Evolutionary conservation across 164 flowering plant species (phyloP).

Genomic region (Vitis rotundifolia): DNA sequence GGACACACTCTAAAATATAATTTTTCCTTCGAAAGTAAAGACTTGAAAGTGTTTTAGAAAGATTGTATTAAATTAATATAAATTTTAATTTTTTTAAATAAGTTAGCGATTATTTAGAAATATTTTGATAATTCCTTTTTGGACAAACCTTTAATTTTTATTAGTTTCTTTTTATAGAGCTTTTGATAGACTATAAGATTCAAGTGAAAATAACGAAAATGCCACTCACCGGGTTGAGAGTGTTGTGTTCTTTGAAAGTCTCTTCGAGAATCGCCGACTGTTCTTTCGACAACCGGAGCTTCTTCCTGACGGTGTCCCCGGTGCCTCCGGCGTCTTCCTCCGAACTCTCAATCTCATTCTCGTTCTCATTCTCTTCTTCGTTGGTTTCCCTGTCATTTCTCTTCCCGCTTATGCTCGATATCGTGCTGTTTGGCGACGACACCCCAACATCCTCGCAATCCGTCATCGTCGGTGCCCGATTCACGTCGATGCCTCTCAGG

Average conservation of each 20-base stretch:
- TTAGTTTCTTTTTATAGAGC: too few species aligned
- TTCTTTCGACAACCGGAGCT: conserved; percentile 45
- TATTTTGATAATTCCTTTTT: too few species aligned
- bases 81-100: too few species aligned
- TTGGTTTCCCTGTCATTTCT: conserved; percentile 49
- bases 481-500: conserved; percentile 41
- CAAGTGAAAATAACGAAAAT: conserved; percentile 1
- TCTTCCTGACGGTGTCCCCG: conserved; percentile 42
- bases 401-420: conserved; percentile 67
- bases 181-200: too few species aligned
- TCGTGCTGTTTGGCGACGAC: conserved; percentile 80
- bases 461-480: conserved; percentile 23
- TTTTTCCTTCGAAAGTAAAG: too few species aligned
- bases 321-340: conserved; percentile 29
- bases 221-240: conserved; percentile 45
- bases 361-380: conserved; percentile 28
- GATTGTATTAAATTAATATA: too few species aligned
- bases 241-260: conserved; percentile 47
- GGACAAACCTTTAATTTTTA: too few species aligned
- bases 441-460: conserved; percentile 64
- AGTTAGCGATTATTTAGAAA: too few species aligned
- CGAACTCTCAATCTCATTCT: conserved; percentile 31
- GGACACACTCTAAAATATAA: too few species aligned
- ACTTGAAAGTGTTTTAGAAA: too few species aligned
- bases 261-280: conserved; percentile 46